A percentile compares a stretch with the other conserved stretches of the same genome.
Evolutionary conservation across 2,329 filamentous ascomycete genomes (phyloP).

Genomic region (Colletotrichum melonis): DNA sequence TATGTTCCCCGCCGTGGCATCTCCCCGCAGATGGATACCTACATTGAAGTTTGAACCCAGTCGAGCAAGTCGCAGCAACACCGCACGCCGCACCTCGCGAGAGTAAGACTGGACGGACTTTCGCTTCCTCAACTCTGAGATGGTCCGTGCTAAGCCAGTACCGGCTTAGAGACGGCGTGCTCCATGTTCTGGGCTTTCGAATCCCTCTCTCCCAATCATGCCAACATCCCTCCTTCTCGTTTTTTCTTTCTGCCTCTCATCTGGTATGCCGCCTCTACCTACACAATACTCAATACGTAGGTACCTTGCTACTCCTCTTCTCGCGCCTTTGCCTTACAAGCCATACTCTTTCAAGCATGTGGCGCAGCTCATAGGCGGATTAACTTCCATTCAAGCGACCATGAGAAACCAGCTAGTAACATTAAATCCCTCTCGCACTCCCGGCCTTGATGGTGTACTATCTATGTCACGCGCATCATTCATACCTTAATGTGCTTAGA

Average conservation of each 20-base stretch:
- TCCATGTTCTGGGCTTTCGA: background rate
- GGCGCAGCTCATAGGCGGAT: conserved; percentile 27
- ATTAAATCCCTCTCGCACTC: background rate
- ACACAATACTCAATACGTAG: too few relatives aligned
- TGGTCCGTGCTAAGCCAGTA: background rate
- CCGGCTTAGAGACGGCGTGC: background rate
- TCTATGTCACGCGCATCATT: background rate
- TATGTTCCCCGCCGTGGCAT: background rate
- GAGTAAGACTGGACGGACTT: too few relatives aligned
- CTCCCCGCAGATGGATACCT: background rate
- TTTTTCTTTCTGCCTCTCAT: background rate
- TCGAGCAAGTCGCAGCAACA: too few relatives aligned
- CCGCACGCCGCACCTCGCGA: too few relatives aligned
- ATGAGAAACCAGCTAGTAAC: background rate
- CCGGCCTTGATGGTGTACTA: background rate
- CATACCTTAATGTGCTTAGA: background rate
- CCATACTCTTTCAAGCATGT: conserved; percentile 13
- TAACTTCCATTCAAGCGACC: background rate
- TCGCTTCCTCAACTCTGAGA: background rate
- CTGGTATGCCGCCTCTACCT: background rate
- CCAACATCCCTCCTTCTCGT: too few relatives aligned
- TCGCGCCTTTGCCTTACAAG: background rate
- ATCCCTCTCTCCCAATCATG: too few relatives aligned
- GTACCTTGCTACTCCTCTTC: background rate
- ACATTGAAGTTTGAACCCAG: background rate